Evolutionary conservation across 148 eudicot genomes (phyloP), one percentile per base, ranked within the genome.

Genomic region (Rhododendron mucronatum): DNA sequence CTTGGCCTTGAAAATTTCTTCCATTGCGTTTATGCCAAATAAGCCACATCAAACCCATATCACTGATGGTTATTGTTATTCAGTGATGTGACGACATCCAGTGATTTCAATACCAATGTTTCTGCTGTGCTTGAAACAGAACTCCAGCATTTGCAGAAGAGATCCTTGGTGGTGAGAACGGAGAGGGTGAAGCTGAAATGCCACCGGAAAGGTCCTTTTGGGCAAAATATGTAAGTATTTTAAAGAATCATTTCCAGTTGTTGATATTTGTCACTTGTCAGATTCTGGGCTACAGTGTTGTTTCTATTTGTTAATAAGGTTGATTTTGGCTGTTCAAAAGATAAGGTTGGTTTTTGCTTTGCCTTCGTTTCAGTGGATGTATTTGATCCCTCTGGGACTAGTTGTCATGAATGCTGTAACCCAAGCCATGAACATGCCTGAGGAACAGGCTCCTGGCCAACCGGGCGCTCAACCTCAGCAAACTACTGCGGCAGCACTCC

Each of bases 371-470:
- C 98, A 97, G 99, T 97, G 99, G 99, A 97, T 97, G 99, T 97
- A 95, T 87, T 79, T 96, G 87, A 91, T 97, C 78, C 99, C 99
- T 86, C 95, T 97, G 83, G 99, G 96, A 73, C 91, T 97, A 80
- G 91, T 97, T 69, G 89, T 95, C 86, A 94, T 94, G 96, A 95
- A 97, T 90, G 98, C 98, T 78, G 83, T 97, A 83, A 97, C 98
- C 28, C 99, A 97, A 93, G 99, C 98, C 86, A 89, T 94, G 99
- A 97, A 95, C 87, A 90, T 93, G 96, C 93, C 99, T 51, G 96
- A 94, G 87, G 98, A 96, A 88, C 94, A 91, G 85, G 91, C 90
- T 16, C 84, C 90, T 26, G 92, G 94, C 45, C 92, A 91, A 88
- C 81, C 90, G 61, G 93, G 90, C 41, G 39, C 91, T 87, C 92